Evolutionary conservation across 2,329 filamentous ascomycete species (phyloP).

Genomic region (Neoarthrinium moseri): DNA sequence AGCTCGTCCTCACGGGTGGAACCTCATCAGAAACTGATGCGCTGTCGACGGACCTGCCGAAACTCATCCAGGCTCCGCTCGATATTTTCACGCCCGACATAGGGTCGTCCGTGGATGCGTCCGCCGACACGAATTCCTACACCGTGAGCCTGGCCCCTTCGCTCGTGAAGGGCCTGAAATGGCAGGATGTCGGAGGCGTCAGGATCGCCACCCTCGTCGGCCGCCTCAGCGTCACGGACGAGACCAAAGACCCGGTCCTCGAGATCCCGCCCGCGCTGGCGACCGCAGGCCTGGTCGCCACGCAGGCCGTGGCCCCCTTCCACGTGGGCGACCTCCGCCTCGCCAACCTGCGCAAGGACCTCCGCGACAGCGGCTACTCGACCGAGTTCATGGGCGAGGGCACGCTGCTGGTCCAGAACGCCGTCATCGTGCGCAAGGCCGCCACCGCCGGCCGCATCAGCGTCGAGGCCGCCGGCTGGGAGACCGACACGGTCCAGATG

Average conservation of each 20-base stretch:
- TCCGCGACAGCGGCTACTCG: constrained; percentile 78
- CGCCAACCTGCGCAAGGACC: constrained; percentile 80
- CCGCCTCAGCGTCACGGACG: constrained; percentile 33
- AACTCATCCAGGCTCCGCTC: constrained; percentile 55
- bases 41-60: constrained; percentile 78
- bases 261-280: constrained; percentile 24
- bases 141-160: constrained; percentile 83
- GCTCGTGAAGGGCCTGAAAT: constrained; percentile 83
- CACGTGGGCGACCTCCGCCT: constrained; percentile 92
- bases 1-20: constrained; percentile 89
- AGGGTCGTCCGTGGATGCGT: constrained; percentile 79
- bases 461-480: constrained; percentile 72
- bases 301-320: constrained; percentile 76
- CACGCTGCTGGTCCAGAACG: constrained; percentile 83
- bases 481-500: constrained; percentile 70
- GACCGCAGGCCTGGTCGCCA: constrained; percentile 49
- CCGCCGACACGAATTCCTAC: constrained; percentile 98
- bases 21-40: constrained; percentile 73
- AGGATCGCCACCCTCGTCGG: constrained; percentile 93
- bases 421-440: constrained; percentile 85
- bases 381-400: constrained; percentile 95
- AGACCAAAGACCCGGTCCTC: constrained; percentile 25
- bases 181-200: constrained; percentile 89
- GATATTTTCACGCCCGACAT: constrained; percentile 80
- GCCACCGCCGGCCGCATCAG: constrained; percentile 80